Evolutionary conservation across 202 grass and related monocot genomes (phyloP).

Genomic region (Zoysia matrella): DNA sequence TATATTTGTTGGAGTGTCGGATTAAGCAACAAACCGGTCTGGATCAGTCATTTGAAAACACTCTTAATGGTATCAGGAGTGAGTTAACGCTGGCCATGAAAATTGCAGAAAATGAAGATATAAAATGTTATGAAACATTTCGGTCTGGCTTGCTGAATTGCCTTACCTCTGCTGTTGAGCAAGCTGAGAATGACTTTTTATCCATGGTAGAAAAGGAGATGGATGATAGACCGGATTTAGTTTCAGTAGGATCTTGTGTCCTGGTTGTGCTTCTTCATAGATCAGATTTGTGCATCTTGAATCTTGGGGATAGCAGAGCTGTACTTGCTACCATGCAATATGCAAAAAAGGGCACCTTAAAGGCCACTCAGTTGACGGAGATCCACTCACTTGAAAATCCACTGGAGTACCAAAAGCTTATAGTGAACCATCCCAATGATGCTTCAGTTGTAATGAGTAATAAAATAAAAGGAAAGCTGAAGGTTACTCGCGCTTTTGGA

Average conservation of each 20-base stretch:
- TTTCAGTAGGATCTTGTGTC: slow-evolving; percentile 91
- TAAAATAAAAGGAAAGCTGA: slow-evolving; percentile 96
- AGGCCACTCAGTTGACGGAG: slow-evolving; percentile 82
- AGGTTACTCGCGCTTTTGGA: slow-evolving; percentile 95
- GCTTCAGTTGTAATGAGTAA: slow-evolving; percentile 64
- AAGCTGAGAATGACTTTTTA: slow-evolving; percentile 94
- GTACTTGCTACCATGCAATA: slow-evolving; percentile 71
- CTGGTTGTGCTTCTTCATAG: slow-evolving; percentile 85
- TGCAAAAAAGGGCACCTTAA: slow-evolving; percentile 46
- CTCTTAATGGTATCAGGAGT: slow-evolving; percentile 56
- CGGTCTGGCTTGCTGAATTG: slow-evolving; percentile 70
- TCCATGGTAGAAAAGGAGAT: slow-evolving; percentile 87
- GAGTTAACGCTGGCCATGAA: slow-evolving; percentile 71
- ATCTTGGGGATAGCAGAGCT: slow-evolving; percentile 95
- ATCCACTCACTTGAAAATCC: slow-evolving; percentile 81
- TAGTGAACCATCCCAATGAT: slow-evolving; percentile 76
- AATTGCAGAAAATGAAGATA: slow-evolving; percentile 63
- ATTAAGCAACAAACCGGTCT: slow-evolving; percentile 65
- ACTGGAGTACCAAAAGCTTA: slow-evolving; percentile 67
- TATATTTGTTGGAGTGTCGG: slow-evolving; percentile 61
- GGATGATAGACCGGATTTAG: slow-evolving; percentile 94
- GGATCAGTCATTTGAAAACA: slow-evolving; percentile 28
- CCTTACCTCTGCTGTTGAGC: slow-evolving; percentile 74
- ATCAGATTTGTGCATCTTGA: slow-evolving; percentile 79
- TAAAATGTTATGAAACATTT: slow-evolving; percentile 62